Evolutionary conservation across 1,139 yeast species (phyloP).

Genomic region (Kodamaea sp.): DNA sequence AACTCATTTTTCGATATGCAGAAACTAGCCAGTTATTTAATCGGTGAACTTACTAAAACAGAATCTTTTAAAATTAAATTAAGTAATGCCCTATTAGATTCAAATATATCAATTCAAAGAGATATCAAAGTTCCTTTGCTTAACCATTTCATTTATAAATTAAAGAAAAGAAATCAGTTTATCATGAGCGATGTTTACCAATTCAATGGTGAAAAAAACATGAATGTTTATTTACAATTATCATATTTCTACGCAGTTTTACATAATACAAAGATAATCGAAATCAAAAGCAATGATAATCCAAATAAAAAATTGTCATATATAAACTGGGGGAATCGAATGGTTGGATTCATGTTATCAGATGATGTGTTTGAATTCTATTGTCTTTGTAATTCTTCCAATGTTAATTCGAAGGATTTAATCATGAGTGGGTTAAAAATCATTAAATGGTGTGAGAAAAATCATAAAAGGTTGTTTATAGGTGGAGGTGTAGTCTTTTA

Average conservation of each 20-base stretch:
- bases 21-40: conserved; percentile 51
- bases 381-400: conserved; percentile 30
- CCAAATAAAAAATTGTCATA: conserved; percentile 35
- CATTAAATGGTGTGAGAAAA: conserved; percentile 40
- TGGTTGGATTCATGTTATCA: conserved; percentile 39
- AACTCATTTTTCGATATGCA: conserved; percentile 77
- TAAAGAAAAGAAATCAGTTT: conserved; percentile 43
- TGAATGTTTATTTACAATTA: conserved; percentile 21
- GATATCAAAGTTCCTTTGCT: conserved; percentile 61
- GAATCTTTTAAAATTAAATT: conserved; percentile 39
- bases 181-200: conserved; percentile 27
- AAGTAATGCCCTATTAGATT: conserved; percentile 26
- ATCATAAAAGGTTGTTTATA: conserved; percentile 33
- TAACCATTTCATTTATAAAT: conserved; percentile 78
- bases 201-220: conserved; percentile 14
- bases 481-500: conserved; percentile 25
- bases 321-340: conserved; percentile 25
- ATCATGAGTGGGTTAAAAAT: conserved; percentile 32
- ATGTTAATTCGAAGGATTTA: conserved; percentile 27
- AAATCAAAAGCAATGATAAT: conserved; percentile 11
- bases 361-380: conserved; percentile 37
- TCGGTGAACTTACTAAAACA: conserved; percentile 36
- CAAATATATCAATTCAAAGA: conserved; percentile 21
- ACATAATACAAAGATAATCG: conserved; percentile 27
- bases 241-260: conserved; percentile 32